Evolutionary conservation across 352 stramenopile species (phyloP).

Genomic region (Phytophthora tentaculata): DNA sequence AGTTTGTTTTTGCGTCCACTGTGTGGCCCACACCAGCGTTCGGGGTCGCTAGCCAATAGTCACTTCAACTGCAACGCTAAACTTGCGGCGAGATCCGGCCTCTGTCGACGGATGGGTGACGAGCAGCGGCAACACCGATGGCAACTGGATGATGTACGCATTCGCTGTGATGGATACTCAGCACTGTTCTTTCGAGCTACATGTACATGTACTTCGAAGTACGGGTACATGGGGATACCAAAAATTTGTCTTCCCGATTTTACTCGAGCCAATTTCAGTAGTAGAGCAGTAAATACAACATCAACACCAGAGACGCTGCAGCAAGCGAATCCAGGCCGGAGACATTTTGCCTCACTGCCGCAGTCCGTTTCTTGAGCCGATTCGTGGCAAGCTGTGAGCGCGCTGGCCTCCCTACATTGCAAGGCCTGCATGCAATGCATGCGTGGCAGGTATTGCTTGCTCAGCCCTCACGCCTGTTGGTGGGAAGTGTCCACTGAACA

Average conservation of each 20-base stretch:
- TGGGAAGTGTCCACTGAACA: not conserved
- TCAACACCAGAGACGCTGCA: not conserved
- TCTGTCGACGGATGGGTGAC: slow-evolving; percentile 3
- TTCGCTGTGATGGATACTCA: not conserved
- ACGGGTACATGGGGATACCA: not conserved
- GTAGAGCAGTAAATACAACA: slow-evolving; percentile 1
- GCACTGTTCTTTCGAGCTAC: not conserved
- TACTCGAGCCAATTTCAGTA: not conserved
- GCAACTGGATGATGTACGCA: not conserved
- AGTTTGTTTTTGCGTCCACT: slow-evolving; percentile 8
- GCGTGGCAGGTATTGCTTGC: not conserved
- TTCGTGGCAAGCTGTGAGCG: not conserved
- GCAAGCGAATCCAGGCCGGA: not conserved
- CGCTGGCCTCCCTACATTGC: no score
- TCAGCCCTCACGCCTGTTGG: not conserved
- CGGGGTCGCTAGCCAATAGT: slow-evolving; percentile 4
- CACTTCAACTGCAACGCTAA: slow-evolving; percentile 8
- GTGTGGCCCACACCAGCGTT: slow-evolving; percentile 25
- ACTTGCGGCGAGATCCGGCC: not conserved
- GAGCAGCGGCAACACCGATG: not conserved
- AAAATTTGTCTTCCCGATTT: slow-evolving; percentile 8
- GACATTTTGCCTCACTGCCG: not conserved
- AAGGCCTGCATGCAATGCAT: no score
- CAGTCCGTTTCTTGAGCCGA: not conserved
- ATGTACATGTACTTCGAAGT: no score